Evolutionary conservation across 2,329 filamentous ascomycete species (phyloP).

Genomic region (Ascochyta clinopodiicola): DNA sequence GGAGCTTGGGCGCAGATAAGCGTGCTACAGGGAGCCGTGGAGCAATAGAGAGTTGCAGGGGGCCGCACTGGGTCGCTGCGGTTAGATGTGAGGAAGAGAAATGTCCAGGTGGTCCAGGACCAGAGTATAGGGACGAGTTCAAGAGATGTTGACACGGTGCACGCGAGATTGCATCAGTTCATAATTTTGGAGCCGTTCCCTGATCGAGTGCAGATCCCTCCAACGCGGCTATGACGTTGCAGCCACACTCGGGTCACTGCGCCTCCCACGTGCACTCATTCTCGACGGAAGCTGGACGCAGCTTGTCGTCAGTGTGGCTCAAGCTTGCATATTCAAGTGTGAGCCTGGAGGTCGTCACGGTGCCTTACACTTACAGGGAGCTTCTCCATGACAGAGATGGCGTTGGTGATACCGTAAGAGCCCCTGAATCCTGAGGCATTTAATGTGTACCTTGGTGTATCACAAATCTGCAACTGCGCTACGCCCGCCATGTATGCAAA

Average conservation of each 20-base stretch:
- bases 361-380: background rate
- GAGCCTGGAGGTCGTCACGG: background rate
- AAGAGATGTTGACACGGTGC: conserved; percentile 27
- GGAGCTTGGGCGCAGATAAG: conserved; percentile 14
- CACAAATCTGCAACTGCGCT: conserved; percentile 9
- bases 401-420: background rate
- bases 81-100: background rate
- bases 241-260: conserved; percentile 23
- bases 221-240: conserved; percentile 31
- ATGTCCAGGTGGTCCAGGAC: background rate
- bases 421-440: conserved; percentile 10
- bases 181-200: conserved; percentile 35
- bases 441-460: background rate
- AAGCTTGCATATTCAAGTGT: conserved; percentile 7
- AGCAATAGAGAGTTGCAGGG: background rate
- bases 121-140: background rate
- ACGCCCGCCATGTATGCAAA: background rate
- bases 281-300: conserved; percentile 2
- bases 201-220: conserved; percentile 29
- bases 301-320: conserved; percentile 21
- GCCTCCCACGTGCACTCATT: conserved; percentile 22
- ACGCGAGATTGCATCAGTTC: conserved; percentile 22
- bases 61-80: background rate
- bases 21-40: conserved; percentile 3
- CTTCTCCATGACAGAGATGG: background rate